These are phyloP conservation scores for Metschnikowia amazonensis DNA, from an alignment of 805 yeast genomes.

Conservation along the genomic window DNA sequence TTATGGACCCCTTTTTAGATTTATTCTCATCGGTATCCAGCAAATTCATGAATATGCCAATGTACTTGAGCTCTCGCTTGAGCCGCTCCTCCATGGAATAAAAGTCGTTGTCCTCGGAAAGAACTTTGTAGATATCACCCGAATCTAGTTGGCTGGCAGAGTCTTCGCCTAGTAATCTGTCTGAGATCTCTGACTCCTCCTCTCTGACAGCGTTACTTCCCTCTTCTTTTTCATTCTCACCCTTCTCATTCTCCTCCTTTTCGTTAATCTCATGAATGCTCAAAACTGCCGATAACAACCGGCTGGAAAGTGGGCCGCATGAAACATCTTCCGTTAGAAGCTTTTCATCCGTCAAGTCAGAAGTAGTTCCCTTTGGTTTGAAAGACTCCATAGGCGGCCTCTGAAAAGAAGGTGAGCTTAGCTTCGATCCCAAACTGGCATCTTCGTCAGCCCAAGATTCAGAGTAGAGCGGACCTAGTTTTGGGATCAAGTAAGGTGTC, in stretches of 20 bases:
- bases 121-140: conserved; percentile 35
- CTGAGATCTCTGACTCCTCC: conserved; percentile 13
- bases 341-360: conserved; percentile 52
- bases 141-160: conserved; percentile 35
- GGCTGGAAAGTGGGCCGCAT: conserved; percentile 86
- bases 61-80: conserved; percentile 80
- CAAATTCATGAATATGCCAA: conserved; percentile 78
- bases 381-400: conserved; percentile 42
- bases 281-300: conserved; percentile 77
- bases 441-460: conserved; percentile 89
- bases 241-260: conserved; percentile 15
- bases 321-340: conserved; percentile 73
- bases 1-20: conserved; percentile 24
- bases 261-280: conserved; percentile 34
- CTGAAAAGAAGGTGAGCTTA: conserved; percentile 45
- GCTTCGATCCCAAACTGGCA: conserved; percentile 39
- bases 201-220: conserved; percentile 14
- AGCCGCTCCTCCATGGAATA: conserved; percentile 80
- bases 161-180: conserved; percentile 26
- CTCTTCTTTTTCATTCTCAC: conserved; percentile 17
- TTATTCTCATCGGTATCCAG: conserved; percentile 29
- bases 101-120: conserved; percentile 60
- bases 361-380: conserved; percentile 59
- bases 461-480: conserved; percentile 75
- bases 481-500: conserved; percentile 77